These are phyloP conservation scores for Jacaranda copaia DNA, from an alignment of 257 asterid genomes.

Conservation along the genomic window DNA sequence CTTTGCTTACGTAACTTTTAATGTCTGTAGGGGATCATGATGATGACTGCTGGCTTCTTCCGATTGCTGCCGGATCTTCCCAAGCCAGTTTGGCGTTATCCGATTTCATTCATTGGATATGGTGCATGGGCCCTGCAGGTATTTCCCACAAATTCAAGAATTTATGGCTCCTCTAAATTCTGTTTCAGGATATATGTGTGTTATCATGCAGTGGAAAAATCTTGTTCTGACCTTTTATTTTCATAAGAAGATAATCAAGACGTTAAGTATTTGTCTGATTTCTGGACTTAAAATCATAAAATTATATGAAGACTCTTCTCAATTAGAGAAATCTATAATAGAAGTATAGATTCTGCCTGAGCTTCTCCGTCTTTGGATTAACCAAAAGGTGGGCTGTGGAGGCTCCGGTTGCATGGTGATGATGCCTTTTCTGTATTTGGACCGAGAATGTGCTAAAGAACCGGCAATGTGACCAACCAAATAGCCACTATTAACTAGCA, in stretches of 20 bases:
- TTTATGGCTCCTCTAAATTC: neutral
- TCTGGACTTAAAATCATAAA: too few relatives aligned
- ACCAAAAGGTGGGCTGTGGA: too few relatives aligned
- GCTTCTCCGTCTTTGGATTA: too few relatives aligned
- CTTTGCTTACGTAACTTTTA: neutral
- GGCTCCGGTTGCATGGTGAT: neutral
- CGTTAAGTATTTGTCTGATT: too few relatives aligned
- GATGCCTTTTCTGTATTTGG: neutral
- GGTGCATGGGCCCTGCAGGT: conserved; percentile 98
- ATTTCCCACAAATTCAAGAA: conserved; percentile 12
- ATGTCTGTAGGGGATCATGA: conserved; percentile 84
- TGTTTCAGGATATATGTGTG: neutral
- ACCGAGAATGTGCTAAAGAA: too few relatives aligned
- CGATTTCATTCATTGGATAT: conserved; percentile 75
- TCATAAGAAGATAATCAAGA: too few relatives aligned
- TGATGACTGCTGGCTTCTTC: conserved; percentile 98
- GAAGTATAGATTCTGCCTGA: too few relatives aligned
- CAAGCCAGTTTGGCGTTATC: conserved; percentile 88
- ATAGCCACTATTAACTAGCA: neutral
- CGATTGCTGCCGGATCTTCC: conserved; percentile 88
- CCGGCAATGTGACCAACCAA: too few relatives aligned
- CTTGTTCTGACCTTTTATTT: neutral
- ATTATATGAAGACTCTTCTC: too few relatives aligned
- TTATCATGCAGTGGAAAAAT: neutral
- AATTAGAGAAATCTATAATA: too few relatives aligned